These are phyloP conservation scores for Dipodascopsis uninucleata DNA, from an alignment of 805 yeast species.

Conservation along the genomic window DNA sequence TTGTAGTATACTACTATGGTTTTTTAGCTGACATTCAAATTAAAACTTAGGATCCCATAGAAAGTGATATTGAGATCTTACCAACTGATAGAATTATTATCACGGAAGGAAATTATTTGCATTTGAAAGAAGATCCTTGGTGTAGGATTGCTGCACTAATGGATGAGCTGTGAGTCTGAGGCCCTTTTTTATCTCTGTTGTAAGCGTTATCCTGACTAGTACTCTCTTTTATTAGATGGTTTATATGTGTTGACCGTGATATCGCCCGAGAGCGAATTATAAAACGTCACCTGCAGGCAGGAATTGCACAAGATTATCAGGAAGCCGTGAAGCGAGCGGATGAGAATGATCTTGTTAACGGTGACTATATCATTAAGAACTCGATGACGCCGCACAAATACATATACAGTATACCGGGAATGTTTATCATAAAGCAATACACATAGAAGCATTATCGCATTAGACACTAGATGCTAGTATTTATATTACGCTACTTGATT, in stretches of 20 bases:
- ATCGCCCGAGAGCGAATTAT: constrained; percentile 42
- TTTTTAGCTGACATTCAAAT: neutral
- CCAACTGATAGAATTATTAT: constrained; percentile 53
- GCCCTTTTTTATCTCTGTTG: neutral
- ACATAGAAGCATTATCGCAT: too few species aligned
- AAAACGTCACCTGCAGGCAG: constrained; percentile 45
- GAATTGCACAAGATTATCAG: constrained; percentile 36
- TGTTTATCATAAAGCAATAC: too few species aligned
- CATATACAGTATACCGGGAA: constrained; percentile 16
- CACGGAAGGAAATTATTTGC: constrained; percentile 73
- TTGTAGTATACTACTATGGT: neutral
- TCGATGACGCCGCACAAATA: constrained; percentile 29
- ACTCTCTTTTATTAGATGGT: constrained; percentile 33
- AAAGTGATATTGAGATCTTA: constrained; percentile 47
- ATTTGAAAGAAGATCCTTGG: constrained; percentile 62
- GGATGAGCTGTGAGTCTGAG: constrained; percentile 32
- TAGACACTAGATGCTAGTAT: too few species aligned
- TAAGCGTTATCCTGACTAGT: neutral
- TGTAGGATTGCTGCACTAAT: constrained; percentile 41
- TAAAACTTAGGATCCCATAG: constrained; percentile 59
- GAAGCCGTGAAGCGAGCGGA: constrained; percentile 41
- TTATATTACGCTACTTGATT: too few species aligned
- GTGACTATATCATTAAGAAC: constrained; percentile 38
- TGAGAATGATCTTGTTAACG: constrained; percentile 61
- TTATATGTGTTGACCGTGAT: constrained; percentile 46